A percentile compares a stretch with the other conserved stretches of the same genome.
Evolutionary conservation across 768 basidiomycete species (phyloP).

Genomic region (Lepiota brunneoincarnata): DNA sequence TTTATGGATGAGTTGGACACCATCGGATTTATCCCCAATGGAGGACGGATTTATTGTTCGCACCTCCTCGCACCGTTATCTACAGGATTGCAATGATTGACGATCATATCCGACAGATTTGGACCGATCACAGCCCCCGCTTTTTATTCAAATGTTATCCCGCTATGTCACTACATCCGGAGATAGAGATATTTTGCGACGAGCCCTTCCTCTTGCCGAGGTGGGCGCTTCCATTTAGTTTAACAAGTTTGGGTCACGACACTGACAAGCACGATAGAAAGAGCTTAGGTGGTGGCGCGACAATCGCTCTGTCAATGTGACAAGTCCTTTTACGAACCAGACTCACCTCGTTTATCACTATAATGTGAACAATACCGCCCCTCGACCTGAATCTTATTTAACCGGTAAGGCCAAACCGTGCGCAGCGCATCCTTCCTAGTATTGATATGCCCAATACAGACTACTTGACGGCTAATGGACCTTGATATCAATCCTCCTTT

Average conservation of each 20-base stretch:
- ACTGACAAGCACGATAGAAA: slow-evolving; percentile 35
- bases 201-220: slow-evolving; percentile 85
- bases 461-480: slow-evolving; percentile 74
- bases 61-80: slow-evolving; percentile 12
- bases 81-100: neutral
- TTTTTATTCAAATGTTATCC: slow-evolving; percentile 92
- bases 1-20: slow-evolving; percentile 90
- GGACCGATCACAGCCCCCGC: slow-evolving; percentile 88
- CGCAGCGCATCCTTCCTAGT: neutral
- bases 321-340: slow-evolving; percentile 65
- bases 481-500: slow-evolving; percentile 49
- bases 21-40: slow-evolving; percentile 93
- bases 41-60: slow-evolving; percentile 85
- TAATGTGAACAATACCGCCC: slow-evolving; percentile 78
- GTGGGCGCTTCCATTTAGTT: slow-evolving; percentile 27
- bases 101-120: slow-evolving; percentile 48
- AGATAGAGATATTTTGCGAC: slow-evolving; percentile 70
- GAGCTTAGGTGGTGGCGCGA: slow-evolving; percentile 83
- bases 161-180: slow-evolving; percentile 73
- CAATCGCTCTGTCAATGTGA: slow-evolving; percentile 69
- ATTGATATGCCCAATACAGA: slow-evolving; percentile 41
- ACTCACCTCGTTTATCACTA: slow-evolving; percentile 71
- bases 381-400: slow-evolving; percentile 83
- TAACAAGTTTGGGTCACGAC: neutral
- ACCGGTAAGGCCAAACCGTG: slow-evolving; percentile 39